phyloP scores from a whole-genome alignment of 225 moss, liverwort and hornwort genomes.

The Ulota crispa region DNA sequence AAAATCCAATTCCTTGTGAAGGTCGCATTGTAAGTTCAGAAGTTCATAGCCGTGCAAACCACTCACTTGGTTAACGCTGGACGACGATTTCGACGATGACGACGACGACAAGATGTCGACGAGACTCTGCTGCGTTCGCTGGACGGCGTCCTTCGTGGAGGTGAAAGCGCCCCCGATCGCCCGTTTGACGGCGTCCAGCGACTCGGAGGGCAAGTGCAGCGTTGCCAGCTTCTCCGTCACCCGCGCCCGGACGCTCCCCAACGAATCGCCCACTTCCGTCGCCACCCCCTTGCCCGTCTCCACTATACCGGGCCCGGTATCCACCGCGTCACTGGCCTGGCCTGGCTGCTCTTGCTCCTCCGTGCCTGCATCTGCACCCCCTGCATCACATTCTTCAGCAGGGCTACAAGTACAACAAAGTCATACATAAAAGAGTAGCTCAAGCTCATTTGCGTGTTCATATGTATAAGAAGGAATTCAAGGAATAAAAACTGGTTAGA shows the following conservation, averaged over 20 bases:
- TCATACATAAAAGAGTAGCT: no score
- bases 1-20: no score
- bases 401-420: no score
- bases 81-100: not conserved
- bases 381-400: no score
- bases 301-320: conserved; percentile 28
- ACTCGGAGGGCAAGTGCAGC: conserved; percentile 32
- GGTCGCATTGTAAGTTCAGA: no score
- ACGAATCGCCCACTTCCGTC: conserved; percentile 26
- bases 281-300: conserved; percentile 39
- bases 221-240: conserved; percentile 25
- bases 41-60: no score
- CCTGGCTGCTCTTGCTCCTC: conserved; percentile 28
- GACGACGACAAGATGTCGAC: conserved; percentile 36
- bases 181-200: conserved; percentile 20
- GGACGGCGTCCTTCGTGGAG: conserved; percentile 31
- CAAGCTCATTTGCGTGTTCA: no score
- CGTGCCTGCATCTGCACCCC: not conserved
- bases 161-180: conserved; percentile 33
- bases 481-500: no score
- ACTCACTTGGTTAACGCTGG: not conserved
- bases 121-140: conserved; percentile 31
- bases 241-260: conserved; percentile 6
- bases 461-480: no score
- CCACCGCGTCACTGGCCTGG: not conserved